Conservation (phyloP, 164 flowering plant genomes). For the Piper longum region DNA sequence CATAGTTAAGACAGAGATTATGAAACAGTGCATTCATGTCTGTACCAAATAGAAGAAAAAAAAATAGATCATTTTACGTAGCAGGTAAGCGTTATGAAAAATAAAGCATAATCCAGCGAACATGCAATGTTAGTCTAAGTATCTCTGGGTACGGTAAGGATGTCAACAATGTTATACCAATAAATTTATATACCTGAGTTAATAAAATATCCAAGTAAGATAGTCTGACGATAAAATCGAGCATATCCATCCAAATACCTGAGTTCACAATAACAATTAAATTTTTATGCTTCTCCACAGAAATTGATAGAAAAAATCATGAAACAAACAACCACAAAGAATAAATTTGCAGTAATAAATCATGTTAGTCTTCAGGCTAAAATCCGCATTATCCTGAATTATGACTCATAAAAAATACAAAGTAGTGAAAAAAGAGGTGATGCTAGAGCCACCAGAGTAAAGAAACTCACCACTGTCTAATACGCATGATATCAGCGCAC, state of each 20-base stretch:
- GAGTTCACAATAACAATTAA: not conserved
- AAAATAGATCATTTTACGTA: not conserved
- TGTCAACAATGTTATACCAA: not conserved
- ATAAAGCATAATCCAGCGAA: not conserved
- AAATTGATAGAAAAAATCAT: not conserved
- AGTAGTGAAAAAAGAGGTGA: no score
- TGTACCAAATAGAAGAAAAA: constrained; percentile 16
- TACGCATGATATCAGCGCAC: constrained; percentile 79
- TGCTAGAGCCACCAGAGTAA: no score
- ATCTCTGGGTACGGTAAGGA: not conserved
- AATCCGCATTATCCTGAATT: not conserved
- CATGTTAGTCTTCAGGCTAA: not conserved
- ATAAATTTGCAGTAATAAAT: not conserved
- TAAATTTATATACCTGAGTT: constrained; percentile 52
- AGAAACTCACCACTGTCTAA: constrained; percentile 57
- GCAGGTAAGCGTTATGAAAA: not conserved
- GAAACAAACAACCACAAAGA: not conserved
- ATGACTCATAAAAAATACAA: not conserved
- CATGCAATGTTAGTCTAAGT: not conserved
- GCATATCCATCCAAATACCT: constrained; percentile 86
- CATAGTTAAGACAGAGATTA: constrained; percentile 47
- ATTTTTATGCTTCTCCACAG: not conserved
- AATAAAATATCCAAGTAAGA: constrained; percentile 48
- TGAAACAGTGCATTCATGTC: constrained; percentile 71
- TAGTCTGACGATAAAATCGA: constrained; percentile 67